Base-by-base conservation (phyloP, 2,329 filamentous ascomycete species). In the Ceratocystiopsis sp. region DNA sequence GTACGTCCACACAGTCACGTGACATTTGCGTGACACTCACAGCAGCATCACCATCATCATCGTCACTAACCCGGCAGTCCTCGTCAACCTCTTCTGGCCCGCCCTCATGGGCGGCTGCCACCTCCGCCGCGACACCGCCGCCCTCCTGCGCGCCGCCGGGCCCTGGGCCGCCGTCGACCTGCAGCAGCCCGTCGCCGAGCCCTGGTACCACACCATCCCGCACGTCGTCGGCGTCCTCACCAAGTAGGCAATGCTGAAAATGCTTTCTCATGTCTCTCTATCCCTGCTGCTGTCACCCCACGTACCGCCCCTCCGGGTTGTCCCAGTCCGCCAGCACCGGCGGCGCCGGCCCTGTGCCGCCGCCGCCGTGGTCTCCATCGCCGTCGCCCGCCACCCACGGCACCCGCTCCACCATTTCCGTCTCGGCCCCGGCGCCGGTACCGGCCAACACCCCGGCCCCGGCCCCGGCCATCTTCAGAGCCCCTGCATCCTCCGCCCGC, bases 11-110 rank as follows among this genome's bases (percentile, higher is more conserved):
- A 11, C 32, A 41, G 32, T 16, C 12, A 41, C 34, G 41, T 37
- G 18, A 18, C 35, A 10, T 17, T 33, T 16, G 11, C 15, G 25
- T 18, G 8, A 21, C 15, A 13, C 35, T 10, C 17, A 7, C 2
- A 15, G 15, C 17, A n/a, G 18, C 25, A 4, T 37, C 13, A 29
- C 17, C 13, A 8, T 25, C 34, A 17, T 12, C 17, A 4, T 33
- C 18, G 29, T 32, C 29, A 12, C 29, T 32, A 33, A 40, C n/a
- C 38, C 10, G 7, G 19, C 38, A 74, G 71, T 61, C 2, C 55
- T 69, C 17, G 46, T 71, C 35, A 71, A 73, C 43, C 36, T 73
- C 11, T 57, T 69, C 46, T 75, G 72, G 71, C 67, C 68, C 1
- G 55, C 58, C 21, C 54, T 67, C 37, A 52, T 75, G 35, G 69